Evolutionary conservation across 768 basidiomycete genomes (phyloP).

Genomic region (Tricholoma bakamatsutake): DNA sequence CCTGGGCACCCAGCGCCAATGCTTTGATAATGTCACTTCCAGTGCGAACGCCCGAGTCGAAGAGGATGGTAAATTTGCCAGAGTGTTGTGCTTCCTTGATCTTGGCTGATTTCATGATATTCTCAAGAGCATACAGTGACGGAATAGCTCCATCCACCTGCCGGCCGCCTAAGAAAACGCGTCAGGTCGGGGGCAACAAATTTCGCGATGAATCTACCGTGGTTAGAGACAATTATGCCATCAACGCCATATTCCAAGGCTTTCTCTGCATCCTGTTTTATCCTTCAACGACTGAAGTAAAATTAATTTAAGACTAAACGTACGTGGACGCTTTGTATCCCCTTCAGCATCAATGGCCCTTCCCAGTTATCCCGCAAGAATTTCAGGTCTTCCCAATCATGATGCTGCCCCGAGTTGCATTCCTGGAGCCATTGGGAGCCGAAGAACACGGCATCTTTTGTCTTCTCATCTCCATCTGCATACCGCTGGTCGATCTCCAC

Average conservation of each 20-base stretch:
- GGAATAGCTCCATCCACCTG: slow-evolving; percentile 77
- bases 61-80: slow-evolving; percentile 64
- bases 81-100: slow-evolving; percentile 50
- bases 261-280: slow-evolving; percentile 56
- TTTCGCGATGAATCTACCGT: slow-evolving; percentile 40
- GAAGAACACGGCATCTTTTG: slow-evolving; percentile 34
- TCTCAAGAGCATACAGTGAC: slow-evolving; percentile 64
- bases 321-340: slow-evolving; percentile 62
- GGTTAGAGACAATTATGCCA: slow-evolving; percentile 78
- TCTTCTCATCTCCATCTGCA: slow-evolving; percentile 42
- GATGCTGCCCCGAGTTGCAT: slow-evolving; percentile 54
- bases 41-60: slow-evolving; percentile 78
- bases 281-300: background rate
- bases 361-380: slow-evolving; percentile 72
- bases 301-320: slow-evolving; percentile 12
- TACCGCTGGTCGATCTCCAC: slow-evolving; percentile 35
- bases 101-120: slow-evolving; percentile 57
- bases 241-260: slow-evolving; percentile 60
- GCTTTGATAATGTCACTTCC: slow-evolving; percentile 84
- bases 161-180: slow-evolving; percentile 45
- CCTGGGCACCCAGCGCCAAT: slow-evolving; percentile 81
- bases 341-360: slow-evolving; percentile 72
- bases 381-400: slow-evolving; percentile 65
- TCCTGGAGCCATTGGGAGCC: slow-evolving; percentile 62
- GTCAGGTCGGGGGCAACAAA: background rate